Conservation (phyloP, 371 early-diverging fungal genomes). For the Mucor velutinosus region DNA sequence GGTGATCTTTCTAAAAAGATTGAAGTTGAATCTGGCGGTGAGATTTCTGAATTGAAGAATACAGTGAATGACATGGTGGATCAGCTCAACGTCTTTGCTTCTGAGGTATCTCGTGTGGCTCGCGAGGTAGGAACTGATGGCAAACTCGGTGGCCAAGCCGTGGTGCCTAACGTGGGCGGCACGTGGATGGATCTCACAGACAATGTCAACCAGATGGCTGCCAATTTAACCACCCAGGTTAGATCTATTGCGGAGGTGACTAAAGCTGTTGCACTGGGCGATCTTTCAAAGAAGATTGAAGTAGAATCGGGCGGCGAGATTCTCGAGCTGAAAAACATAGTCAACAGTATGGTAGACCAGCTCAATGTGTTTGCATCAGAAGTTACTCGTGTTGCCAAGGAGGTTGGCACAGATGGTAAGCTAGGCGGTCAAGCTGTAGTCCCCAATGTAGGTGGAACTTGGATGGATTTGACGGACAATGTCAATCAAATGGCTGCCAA, state of each 20-base stretch:
- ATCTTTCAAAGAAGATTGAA: conserved; percentile 38
- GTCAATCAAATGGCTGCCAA: conserved; percentile 56
- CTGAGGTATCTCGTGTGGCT: conserved; percentile 54
- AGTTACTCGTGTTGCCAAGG: conserved; percentile 50
- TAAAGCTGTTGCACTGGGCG: conserved; percentile 34
- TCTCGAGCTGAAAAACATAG: conserved; percentile 33
- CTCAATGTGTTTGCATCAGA: conserved; percentile 45
- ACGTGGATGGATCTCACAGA: conserved; percentile 51
- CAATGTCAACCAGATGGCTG: conserved; percentile 51
- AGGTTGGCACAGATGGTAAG: conserved; percentile 49
- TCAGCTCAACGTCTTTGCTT: conserved; percentile 36
- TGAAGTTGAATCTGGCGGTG: conserved; percentile 36
- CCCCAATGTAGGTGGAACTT: conserved; percentile 43
- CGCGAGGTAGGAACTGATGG: conserved; percentile 46
- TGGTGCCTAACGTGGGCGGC: conserved; percentile 43
- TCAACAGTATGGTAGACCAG: conserved; percentile 47
- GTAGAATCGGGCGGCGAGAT: conserved; percentile 38
- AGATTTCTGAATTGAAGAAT: conserved; percentile 34
- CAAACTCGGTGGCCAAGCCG: conserved; percentile 49
- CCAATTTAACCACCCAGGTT: conserved; percentile 59
- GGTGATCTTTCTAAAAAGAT: conserved; percentile 41
- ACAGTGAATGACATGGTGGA: conserved; percentile 41
- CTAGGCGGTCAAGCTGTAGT: conserved; percentile 54
- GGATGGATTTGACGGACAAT: conserved; percentile 53
- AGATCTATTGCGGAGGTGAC: conserved; percentile 45